phyloP scores from a whole-genome alignment of 1,139 yeast genomes.

The Saccharomyces hybrid region DNA sequence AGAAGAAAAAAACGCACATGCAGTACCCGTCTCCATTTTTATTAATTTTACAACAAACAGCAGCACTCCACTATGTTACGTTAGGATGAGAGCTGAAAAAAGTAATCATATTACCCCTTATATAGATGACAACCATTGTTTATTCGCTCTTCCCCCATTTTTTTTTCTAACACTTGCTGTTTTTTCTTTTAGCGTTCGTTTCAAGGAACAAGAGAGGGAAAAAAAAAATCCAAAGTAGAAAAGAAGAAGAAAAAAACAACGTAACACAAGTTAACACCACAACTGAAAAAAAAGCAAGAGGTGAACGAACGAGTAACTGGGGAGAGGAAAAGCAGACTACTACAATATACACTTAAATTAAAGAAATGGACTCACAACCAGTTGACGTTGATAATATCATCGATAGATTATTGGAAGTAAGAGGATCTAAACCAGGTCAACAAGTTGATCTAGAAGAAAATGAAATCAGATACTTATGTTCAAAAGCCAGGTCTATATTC shows the following conservation, averaged over 20 bases:
- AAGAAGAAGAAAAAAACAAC: conserved; percentile 2
- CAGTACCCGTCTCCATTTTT: no score
- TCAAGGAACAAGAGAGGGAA: conserved; percentile 2
- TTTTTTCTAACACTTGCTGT: conserved; percentile 1
- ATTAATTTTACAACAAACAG: no score
- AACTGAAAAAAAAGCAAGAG: no score
- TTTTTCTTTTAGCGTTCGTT: neutral
- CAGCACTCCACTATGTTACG: neutral
- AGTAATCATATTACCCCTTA: neutral
- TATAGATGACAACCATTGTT: conserved; percentile 1
- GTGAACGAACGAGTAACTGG: conserved; percentile 1
- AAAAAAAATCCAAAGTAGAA: conserved; percentile 3
- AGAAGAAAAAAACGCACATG: no score
- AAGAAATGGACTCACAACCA: conserved; percentile 49
- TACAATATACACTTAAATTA: conserved; percentile 2
- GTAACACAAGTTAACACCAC: conserved; percentile 3
- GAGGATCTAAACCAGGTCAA: conserved; percentile 98
- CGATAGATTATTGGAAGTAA: conserved; percentile 91
- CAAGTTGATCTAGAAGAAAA: conserved; percentile 90
- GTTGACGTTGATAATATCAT: conserved; percentile 96
- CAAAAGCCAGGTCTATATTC: conserved; percentile 91
- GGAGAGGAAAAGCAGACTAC: neutral
- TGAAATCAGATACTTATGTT: conserved; percentile 91
- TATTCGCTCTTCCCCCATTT: conserved; percentile 1
- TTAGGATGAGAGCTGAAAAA: neutral